Evolutionary conservation across 2,329 filamentous ascomycete species (phyloP).

Genomic region (Ascochyta fabae): DNA sequence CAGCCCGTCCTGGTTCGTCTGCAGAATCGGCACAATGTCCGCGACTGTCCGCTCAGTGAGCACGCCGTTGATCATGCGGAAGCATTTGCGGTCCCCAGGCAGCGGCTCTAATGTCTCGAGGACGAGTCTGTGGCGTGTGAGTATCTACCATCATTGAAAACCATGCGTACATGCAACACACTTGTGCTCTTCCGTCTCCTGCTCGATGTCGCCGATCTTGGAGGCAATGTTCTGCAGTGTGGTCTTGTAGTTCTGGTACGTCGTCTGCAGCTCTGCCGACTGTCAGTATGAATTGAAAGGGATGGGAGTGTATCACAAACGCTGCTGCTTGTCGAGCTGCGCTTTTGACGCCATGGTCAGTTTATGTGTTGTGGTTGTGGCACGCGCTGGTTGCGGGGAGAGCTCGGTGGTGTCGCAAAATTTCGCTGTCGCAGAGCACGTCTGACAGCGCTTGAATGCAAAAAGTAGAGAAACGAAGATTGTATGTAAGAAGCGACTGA

Average conservation of each 20-base stretch:
- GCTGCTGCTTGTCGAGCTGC: conserved; percentile 76
- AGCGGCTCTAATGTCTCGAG: conserved; percentile 89
- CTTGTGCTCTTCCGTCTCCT: conserved; percentile 98
- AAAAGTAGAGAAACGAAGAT: neutral
- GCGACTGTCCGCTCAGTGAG: conserved; percentile 91
- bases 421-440: neutral
- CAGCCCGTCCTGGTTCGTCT: conserved; percentile 92
- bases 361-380: conserved; percentile 2
- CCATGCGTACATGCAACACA: conserved; percentile 55
- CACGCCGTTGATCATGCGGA: conserved; percentile 97
- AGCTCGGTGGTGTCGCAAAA: conserved; percentile 25
- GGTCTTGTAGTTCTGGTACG: conserved; percentile 78
- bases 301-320: conserved; percentile 50
- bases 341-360: conserved; percentile 58
- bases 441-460: neutral
- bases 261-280: conserved; percentile 73
- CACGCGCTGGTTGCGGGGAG: conserved; percentile 26
- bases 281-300: conserved; percentile 11
- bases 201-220: conserved; percentile 97
- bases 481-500: neutral
- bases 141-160: neutral
- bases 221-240: conserved; percentile 88
- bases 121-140: conserved; percentile 72
- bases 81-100: conserved; percentile 88
- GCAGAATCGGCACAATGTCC: conserved; percentile 87